Base-by-base conservation (phyloP, 208 protist species). In the Wallacemonas sp. region DNA sequence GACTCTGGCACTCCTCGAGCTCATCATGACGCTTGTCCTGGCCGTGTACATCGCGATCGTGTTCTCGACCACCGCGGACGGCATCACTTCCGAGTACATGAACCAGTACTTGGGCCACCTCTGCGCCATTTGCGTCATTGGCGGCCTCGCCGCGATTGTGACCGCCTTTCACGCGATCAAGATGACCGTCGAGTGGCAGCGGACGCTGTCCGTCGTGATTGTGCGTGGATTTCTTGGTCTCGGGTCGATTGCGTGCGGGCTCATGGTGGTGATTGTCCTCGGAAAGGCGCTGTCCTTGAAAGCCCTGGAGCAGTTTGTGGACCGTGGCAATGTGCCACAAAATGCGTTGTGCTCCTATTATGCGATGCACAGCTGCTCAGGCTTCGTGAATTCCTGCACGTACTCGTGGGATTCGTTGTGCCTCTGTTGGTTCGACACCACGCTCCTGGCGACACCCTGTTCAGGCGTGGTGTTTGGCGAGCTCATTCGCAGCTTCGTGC, bases 91-190 rank as follows among this genome's bases (percentile, higher is more conserved):
- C 6, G 49, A 39, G 21, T 89, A 86, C 54, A 46, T 93, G 1
- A 61, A 58, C 16, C 41, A 60, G 26, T 69, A 77, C 23, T 70
- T 74, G 16, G 61, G 72, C 11, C 65, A 74, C 26, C 41, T 90
- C 0, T 76, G 68, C 54, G 43, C 70, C 16, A 70, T 65, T 9
- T 57, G 75, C 8, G 39, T 83, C 26, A 14, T 81, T 6, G 65
- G 68, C 11, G 9, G 80, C 1, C 24, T 85, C 17, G 54, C 72
- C 19, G 65, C 72, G 30, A 32, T 34, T n/a, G 65, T 78, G 33
- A 83, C 82, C 24, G 38, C 62, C 21, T 63, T 81, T 54, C 86
- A 92, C 56, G 34, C 82, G 1, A 26, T 85, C 32, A 72, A 76
- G 34, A 92, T 92, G 86, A 43, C 65, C 0, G 30, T 92, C 5